Evolutionary conservation across 176 grass and related monocot species (phyloP), one percentile per base, ranked within the genome.

Genomic region (Oryza meridionalis): DNA sequence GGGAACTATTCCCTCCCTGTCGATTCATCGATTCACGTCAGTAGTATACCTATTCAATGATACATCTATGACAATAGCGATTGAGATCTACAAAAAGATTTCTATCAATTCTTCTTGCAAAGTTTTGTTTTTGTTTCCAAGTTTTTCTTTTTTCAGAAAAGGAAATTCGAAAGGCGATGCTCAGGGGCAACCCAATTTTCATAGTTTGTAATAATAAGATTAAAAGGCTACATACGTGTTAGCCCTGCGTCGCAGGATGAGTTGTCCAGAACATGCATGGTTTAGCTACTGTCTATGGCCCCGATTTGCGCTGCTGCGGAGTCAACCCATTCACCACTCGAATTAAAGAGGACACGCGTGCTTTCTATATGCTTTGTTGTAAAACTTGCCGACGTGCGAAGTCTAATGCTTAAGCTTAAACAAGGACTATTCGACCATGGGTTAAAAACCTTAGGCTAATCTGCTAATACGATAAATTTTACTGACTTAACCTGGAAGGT

Each of bases 221-320:
- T 15, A 27, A 59, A 22, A 58, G 9, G 4, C 47, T 50, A 71
- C 10, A 45, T 62, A 44, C 51, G 24, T 44, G 80, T 26, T 55
- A 66, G 69, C 59, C 33, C 79, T 7, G 45, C 65, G 13, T 40
- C 38, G 6, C 38, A 7, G 38, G 51, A 70, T 71, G 65, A 89
- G 71, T 66, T 85, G 75, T 81, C 50, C 63, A 25, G 50, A 84
- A 89, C 82, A 31, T 81, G 87, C 82, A 68, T n/a, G 5, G 21
- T 40, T 40, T 7, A 22, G 4, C 49, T 68, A 65, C 47, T 78
- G 53, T 42, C 72, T n/a, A 6, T 33, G n/a, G 46, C 64, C 37
- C 7, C 81, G 35, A n/a, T 49, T 70, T 61, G 55, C 55, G 55
- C 55, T 47, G 26, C 38, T 29, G 14, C 21, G 22, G 24, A 63